Evolutionary conservation across 306 rosid genomes (phyloP).

Genomic region (Mucuna pruriens): DNA sequence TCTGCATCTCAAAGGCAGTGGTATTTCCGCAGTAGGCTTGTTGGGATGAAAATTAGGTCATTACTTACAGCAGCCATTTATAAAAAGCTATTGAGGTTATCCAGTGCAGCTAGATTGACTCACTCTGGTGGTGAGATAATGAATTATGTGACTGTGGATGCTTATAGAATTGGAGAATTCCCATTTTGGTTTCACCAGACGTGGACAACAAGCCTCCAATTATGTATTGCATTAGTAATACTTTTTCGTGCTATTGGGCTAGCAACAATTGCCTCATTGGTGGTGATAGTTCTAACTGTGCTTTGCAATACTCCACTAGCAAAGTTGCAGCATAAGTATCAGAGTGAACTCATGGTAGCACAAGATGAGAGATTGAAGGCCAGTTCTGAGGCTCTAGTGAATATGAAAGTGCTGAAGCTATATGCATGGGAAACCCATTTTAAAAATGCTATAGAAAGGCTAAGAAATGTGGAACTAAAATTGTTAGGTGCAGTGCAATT

Average conservation of each 20-base stretch:
- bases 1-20: too few relatives aligned
- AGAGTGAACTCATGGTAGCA: too few relatives aligned
- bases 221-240: not conserved
- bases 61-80: too few relatives aligned
- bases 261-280: not conserved
- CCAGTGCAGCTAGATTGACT: too few relatives aligned
- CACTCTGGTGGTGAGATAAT: too few relatives aligned
- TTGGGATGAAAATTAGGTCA: too few relatives aligned
- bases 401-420: too few relatives aligned
- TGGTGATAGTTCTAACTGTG: not conserved
- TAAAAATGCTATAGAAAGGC: constrained; percentile 44
- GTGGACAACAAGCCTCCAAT: not conserved
- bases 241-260: not conserved
- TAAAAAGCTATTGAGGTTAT: too few relatives aligned
- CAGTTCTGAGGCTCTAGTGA: too few relatives aligned
- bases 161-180: not conserved
- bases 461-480: constrained; percentile 59
- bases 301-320: not conserved
- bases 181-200: not conserved
- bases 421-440: not conserved
- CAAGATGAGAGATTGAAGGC: too few relatives aligned
- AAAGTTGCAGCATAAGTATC: not conserved
- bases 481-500: constrained; percentile 56
- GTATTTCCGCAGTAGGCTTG: too few relatives aligned
- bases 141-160: too few relatives aligned